A percentile compares a stretch with the other conserved stretches of the same genome.
These are phyloP conservation scores for Cardiospermum halicacabum DNA, from an alignment of 345 rosid species.

Conservation along the genomic window DNA sequence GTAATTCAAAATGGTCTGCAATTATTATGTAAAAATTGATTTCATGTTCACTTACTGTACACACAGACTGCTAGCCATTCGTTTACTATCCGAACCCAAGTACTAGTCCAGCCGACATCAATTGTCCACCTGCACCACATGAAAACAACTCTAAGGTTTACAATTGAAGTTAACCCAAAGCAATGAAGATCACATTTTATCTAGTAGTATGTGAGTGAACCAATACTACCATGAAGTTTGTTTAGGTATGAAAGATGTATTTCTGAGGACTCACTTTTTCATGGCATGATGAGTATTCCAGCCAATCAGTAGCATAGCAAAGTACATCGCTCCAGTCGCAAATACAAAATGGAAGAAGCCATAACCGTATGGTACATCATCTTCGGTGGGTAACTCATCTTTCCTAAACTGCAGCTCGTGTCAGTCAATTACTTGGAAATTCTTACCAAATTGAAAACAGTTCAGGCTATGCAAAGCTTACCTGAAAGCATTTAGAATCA, in stretches of 20 bases:
- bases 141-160: background rate
- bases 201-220: background rate
- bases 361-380: conserved; percentile 82
- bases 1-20: background rate
- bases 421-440: conserved; percentile 11
- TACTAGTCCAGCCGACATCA: conserved; percentile 98
- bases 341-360: conserved; percentile 98
- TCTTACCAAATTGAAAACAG: background rate
- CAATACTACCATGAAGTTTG: background rate
- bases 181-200: no score
- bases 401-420: conserved; percentile 48
- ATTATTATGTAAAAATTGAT: background rate
- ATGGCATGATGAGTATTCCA: conserved; percentile 92
- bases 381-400: conserved; percentile 39
- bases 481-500: conserved; percentile 95
- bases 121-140: conserved; percentile 75
- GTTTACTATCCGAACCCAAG: conserved; percentile 89
- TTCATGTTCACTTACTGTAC: conserved; percentile 50
- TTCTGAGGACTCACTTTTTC: conserved; percentile 43
- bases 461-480: conserved; percentile 21
- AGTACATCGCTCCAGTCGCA: conserved; percentile 97
- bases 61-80: conserved; percentile 96
- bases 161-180: no score
- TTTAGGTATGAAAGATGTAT: background rate
- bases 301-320: conserved; percentile 85